These are phyloP conservation scores for Mycena leptocephala DNA, from an alignment of 768 basidiomycete species.

Conservation along the genomic window DNA sequence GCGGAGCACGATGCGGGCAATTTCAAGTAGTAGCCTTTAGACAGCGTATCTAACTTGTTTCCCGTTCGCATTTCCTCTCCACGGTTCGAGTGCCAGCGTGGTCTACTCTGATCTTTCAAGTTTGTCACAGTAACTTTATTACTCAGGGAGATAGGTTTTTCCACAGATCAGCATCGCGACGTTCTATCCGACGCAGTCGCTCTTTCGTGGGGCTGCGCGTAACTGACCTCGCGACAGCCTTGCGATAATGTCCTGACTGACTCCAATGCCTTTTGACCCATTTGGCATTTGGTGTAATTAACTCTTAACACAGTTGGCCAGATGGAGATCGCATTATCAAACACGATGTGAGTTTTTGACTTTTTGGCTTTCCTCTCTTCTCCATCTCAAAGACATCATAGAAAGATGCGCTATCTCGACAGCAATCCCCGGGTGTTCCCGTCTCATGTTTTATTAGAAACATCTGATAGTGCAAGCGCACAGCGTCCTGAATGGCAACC, in stretches of 20 bases:
- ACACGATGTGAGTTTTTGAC: not conserved
- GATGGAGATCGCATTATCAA: not conserved
- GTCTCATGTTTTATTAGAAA: not conserved
- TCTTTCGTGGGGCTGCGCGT: not conserved
- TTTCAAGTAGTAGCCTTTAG: not conserved
- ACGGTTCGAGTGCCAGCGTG: too few species aligned
- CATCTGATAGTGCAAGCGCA: not conserved
- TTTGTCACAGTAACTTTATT: too few species aligned
- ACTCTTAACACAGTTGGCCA: not conserved
- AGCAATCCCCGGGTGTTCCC: not conserved
- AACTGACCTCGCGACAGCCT: not conserved
- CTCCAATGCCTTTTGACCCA: too few species aligned
- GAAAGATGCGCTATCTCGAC: not conserved
- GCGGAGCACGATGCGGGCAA: constrained; percentile 9
- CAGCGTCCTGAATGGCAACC: not conserved
- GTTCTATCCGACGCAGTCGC: too few species aligned
- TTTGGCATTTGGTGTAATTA: too few species aligned
- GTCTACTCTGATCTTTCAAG: too few species aligned
- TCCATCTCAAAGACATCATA: not conserved
- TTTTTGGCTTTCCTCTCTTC: not conserved
- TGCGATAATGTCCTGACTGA: too few species aligned
- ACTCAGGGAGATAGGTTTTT: too few species aligned
- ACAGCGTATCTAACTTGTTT: too few species aligned
- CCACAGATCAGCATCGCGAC: too few species aligned
- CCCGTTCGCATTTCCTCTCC: not conserved